These are phyloP conservation scores for Pythium phragmitis DNA, from an alignment of 352 stramenopile species.

Conservation along the genomic window DNA sequence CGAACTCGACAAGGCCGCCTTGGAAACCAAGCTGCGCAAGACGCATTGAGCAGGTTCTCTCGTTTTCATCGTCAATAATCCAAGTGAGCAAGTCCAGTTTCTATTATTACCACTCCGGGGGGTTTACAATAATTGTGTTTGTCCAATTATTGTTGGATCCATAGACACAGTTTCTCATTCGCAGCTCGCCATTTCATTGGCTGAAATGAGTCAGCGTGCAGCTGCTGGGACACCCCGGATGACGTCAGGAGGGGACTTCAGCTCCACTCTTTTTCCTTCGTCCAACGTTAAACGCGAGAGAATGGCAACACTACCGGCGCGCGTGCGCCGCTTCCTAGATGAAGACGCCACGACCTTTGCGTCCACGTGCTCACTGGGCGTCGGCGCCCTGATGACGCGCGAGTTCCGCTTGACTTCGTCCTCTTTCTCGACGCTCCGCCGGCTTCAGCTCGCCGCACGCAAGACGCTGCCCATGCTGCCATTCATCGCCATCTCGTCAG, in stretches of 20 bases:
- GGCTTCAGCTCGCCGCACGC: constrained; percentile 32
- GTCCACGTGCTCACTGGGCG: constrained; percentile 32
- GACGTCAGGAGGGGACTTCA: too few relatives aligned
- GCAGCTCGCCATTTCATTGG: too few relatives aligned
- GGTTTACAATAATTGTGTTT: too few relatives aligned
- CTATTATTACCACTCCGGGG: too few relatives aligned
- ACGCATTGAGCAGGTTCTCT: neutral
- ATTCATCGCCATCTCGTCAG: constrained; percentile 35
- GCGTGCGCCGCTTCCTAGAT: constrained; percentile 44
- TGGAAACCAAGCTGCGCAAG: constrained; percentile 6
- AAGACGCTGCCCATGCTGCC: constrained; percentile 41
- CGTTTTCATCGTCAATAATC: too few relatives aligned
- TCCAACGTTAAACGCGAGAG: neutral
- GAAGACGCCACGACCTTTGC: constrained; percentile 43
- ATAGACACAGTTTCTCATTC: neutral
- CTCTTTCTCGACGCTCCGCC: constrained; percentile 5
- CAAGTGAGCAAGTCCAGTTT: too few relatives aligned
- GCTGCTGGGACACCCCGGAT: too few relatives aligned
- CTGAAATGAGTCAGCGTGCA: too few relatives aligned
- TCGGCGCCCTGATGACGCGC: constrained; percentile 28
- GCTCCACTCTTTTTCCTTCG: too few relatives aligned
- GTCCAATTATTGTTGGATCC: neutral
- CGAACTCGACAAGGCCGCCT: constrained; percentile 4
- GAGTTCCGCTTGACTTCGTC: constrained; percentile 28
- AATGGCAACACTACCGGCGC: constrained; percentile 18